Evolutionary conservation across 805 yeast species (phyloP), one percentile per base, ranked within the genome.

Genomic region (Pichia phayaonensis): DNA sequence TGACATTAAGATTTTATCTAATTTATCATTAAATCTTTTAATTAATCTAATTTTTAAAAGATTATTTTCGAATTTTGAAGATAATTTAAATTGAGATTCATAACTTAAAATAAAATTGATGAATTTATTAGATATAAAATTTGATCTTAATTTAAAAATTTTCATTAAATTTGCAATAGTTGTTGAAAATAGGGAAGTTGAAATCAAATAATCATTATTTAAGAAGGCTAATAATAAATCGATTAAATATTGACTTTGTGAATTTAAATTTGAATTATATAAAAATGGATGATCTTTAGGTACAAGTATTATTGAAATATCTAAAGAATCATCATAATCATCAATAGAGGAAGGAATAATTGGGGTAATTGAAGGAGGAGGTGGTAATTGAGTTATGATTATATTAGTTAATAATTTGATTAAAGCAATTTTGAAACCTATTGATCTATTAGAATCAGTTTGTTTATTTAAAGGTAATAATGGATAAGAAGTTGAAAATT

Each of bases 231-330:
- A 68, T 29, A 92, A 63, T 36, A 80, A 64, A 57, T 89, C 96
- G 36, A 94, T 68, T 49, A 86, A 69, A 3, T 75, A 81, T 49
- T 75, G 76, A 0, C 90, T 84, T 62, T 90, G 96, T 8, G 84
- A 78, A 56, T 84, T 89, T 54, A 90, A 66, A 22, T 70, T 44
- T 11, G 60, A 50, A 22, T 48, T 54, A 48, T 78, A 77, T 42
- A 90, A 72, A 40, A 86, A 76, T 1, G 89, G 80, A 61, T 92
- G 97, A 49, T 72, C 74, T 0, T 75, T 64, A 21, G 73, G 72
- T 3, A 81, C 80, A 49, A 72, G 64, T 3, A 77, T 62, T 44
- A 83, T 66, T 11, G 84, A 80, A 34, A 76, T 72, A 31, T 46
- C 48, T 15, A 45, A n/a, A 26, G 34, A 10, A 42, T 46, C 46